A percentile compares a stretch with the other conserved stretches of the same genome.
Conservation (phyloP, 306 rosid genomes). For the Vigna unguiculata region DNA sequence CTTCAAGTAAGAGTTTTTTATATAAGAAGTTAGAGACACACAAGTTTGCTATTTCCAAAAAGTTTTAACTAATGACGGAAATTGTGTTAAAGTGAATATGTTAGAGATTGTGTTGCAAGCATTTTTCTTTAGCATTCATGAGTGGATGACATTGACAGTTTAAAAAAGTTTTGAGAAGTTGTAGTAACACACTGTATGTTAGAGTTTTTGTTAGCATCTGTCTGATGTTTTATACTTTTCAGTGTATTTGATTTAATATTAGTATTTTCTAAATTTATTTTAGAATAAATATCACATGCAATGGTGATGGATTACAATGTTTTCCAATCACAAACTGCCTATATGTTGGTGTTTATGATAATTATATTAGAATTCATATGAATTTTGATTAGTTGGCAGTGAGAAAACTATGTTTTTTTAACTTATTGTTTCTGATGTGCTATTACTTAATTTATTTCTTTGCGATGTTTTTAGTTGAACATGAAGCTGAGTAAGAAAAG, state of each 20-base stretch:
- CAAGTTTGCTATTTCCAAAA: background rate
- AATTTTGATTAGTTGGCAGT: background rate
- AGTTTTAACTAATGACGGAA: background rate
- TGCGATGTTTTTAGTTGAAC: conserved; percentile 58
- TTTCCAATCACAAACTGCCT: background rate
- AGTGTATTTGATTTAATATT: background rate
- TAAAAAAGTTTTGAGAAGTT: background rate
- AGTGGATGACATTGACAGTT: background rate
- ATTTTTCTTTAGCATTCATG: background rate
- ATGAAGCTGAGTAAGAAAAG: conserved; percentile 69
- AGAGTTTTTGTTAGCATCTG: background rate
- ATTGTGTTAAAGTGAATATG: background rate
- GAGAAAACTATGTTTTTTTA: background rate
- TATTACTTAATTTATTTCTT: background rate
- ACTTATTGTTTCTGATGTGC: conserved; percentile 7
- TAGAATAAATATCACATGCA: background rate
- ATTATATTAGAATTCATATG: background rate
- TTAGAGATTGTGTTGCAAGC: background rate
- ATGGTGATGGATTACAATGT: background rate
- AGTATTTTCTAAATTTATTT: background rate
- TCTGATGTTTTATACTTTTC: background rate
- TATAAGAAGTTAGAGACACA: background rate
- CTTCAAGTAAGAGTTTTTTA: background rate
- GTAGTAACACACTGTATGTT: background rate
- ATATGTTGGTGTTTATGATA: background rate